Evolutionary conservation across 2,329 filamentous ascomycete species (phyloP).

Genomic region (Colletotrichum coccodes): DNA sequence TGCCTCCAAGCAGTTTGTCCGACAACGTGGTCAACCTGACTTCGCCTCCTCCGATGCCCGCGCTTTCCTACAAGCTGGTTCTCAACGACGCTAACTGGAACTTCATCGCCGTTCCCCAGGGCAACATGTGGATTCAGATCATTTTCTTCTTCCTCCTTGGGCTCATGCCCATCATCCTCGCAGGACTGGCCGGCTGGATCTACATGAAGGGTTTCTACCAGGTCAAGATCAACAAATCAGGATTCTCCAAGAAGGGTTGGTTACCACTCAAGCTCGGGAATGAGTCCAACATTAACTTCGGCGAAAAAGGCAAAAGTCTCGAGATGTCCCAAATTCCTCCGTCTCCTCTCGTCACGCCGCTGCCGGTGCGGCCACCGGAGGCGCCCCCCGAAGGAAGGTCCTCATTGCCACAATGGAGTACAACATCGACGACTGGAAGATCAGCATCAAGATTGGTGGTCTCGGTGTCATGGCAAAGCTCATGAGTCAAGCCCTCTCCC

Average conservation of each 20-base stretch:
- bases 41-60: conserved; percentile 59
- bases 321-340: conserved; percentile 35
- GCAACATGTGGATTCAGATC: conserved; percentile 63
- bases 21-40: conserved; percentile 69
- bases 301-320: conserved; percentile 38
- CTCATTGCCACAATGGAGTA: conserved; percentile 79
- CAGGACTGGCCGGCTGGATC: conserved; percentile 58
- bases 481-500: conserved; percentile 73
- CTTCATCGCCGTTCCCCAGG: conserved; percentile 62
- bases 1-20: conserved; percentile 68
- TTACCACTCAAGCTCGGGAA: conserved; percentile 40
- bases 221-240: conserved; percentile 63
- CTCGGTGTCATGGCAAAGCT: conserved; percentile 77
- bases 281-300: conserved; percentile 45
- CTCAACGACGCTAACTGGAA: conserved; percentile 64
- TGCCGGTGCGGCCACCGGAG: conserved; percentile 32
- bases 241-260: conserved; percentile 38
- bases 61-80: conserved; percentile 63
- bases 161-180: conserved; percentile 61
- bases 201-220: conserved; percentile 66
- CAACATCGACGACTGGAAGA: conserved; percentile 75
- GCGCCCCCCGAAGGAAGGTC: conserved; percentile 59
- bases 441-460: conserved; percentile 78
- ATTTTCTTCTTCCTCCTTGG: conserved; percentile 62
- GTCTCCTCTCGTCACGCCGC: conserved; percentile 23